These are phyloP conservation scores for Fusarium xylarioides DNA, from an alignment of 2,329 filamentous ascomycete genomes.

Conservation along the genomic window DNA sequence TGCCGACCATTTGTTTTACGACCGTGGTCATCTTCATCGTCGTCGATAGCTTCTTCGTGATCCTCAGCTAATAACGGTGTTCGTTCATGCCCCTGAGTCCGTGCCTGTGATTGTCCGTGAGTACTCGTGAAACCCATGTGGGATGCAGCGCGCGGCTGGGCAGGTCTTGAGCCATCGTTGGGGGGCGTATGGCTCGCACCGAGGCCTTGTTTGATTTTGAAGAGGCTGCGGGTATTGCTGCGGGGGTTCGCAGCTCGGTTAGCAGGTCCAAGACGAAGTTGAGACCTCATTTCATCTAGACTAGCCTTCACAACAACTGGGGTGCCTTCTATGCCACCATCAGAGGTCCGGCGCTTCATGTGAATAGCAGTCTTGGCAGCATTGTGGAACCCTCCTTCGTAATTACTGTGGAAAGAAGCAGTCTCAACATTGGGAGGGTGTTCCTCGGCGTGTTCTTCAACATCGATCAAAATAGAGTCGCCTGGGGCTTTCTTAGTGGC, in stretches of 20 bases:
- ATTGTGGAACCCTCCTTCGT: slow-evolving; percentile 50
- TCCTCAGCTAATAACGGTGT: slow-evolving; percentile 44
- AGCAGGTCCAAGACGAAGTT: slow-evolving; percentile 72
- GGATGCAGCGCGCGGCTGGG: slow-evolving; percentile 36
- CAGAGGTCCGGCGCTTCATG: slow-evolving; percentile 67
- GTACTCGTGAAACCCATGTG: slow-evolving; percentile 33
- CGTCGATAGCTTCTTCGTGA: slow-evolving; percentile 31
- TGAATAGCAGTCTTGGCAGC: slow-evolving; percentile 65
- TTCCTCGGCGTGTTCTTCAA: slow-evolving; percentile 55
- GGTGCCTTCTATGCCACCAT: slow-evolving; percentile 59
- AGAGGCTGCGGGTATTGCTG: slow-evolving; percentile 68
- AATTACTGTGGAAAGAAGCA: slow-evolving; percentile 52
- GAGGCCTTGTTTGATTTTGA: slow-evolving; percentile 70
- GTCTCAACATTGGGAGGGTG: slow-evolving; percentile 38
- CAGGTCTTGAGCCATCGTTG: slow-evolving; percentile 24
- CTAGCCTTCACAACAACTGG: slow-evolving; percentile 67
- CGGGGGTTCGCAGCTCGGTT: slow-evolving; percentile 71
- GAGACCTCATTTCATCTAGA: slow-evolving; percentile 69
- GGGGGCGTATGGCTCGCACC: slow-evolving; percentile 12
- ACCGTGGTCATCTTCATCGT: slow-evolving; percentile 14
- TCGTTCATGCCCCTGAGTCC: slow-evolving; percentile 37
- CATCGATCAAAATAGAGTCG: slow-evolving; percentile 46
- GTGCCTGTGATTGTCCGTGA: background rate
- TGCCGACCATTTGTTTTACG: slow-evolving; percentile 37
- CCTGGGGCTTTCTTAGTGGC: slow-evolving; percentile 46